These are phyloP conservation scores for Marchantia paleacea DNA, from an alignment of 225 moss, liverwort and hornwort species.

Conservation along the genomic window DNA sequence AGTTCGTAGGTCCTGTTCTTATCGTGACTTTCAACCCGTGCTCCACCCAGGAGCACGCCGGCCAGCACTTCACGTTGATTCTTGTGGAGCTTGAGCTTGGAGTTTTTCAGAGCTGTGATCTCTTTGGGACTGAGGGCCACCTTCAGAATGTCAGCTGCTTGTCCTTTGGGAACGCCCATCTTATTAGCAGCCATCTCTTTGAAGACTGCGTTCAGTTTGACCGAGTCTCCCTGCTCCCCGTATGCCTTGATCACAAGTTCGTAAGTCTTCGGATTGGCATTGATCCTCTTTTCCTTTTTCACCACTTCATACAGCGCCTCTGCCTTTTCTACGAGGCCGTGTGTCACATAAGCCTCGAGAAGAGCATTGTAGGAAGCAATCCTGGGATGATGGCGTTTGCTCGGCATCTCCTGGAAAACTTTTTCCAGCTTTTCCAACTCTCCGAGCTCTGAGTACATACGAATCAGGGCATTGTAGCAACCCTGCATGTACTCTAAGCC, in stretches of 20 bases:
- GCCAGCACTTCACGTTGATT: constrained; percentile 82
- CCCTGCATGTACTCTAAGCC: constrained; percentile 55
- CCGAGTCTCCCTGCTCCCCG: constrained; percentile 40
- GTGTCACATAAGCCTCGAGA: constrained; percentile 61
- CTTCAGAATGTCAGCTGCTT: constrained; percentile 40
- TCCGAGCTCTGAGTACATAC: constrained; percentile 57
- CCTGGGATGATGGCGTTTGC: constrained; percentile 62
- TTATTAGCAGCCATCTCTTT: constrained; percentile 48
- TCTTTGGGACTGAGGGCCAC: constrained; percentile 54
- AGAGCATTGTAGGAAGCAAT: constrained; percentile 64
- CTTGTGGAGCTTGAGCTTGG: constrained; percentile 50
- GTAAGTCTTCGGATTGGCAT: constrained; percentile 59
- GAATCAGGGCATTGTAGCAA: constrained; percentile 68
- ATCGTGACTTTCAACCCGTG: constrained; percentile 62
- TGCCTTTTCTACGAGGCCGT: constrained; percentile 59
- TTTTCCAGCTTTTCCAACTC: constrained; percentile 53
- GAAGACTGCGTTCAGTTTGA: constrained; percentile 56
- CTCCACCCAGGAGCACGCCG: constrained; percentile 83
- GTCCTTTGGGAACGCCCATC: constrained; percentile 52
- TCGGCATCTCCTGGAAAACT: constrained; percentile 62
- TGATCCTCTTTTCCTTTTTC: constrained; percentile 44
- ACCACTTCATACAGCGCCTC: constrained; percentile 55
- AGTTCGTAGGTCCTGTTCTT: constrained; percentile 67
- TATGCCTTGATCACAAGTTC: constrained; percentile 70
- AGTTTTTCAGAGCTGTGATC: constrained; percentile 38